Evolutionary conservation across 495 filamentous ascomycete genomes (phyloP).

Genomic region (Bryoglossum gracile): DNA sequence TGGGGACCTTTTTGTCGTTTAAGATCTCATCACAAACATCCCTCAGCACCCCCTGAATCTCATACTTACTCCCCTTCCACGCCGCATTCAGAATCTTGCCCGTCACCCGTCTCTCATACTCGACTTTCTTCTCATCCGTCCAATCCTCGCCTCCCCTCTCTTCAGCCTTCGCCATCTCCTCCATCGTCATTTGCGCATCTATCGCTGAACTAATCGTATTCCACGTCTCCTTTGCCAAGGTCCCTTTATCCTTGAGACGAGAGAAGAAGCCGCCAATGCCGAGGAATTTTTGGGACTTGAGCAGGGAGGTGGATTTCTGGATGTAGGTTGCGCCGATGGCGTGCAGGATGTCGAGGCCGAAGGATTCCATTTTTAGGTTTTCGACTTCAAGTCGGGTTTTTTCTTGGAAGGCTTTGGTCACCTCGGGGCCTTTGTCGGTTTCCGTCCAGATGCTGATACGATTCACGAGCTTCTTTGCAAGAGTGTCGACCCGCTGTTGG

Average conservation of each 20-base stretch:
- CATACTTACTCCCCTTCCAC: constrained; percentile 94
- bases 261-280: constrained; percentile 93
- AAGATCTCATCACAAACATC: constrained; percentile 70
- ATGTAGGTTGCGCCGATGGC: constrained; percentile 87
- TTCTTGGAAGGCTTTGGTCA: constrained; percentile 82
- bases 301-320: constrained; percentile 74
- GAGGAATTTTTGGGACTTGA: constrained; percentile 94
- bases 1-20: constrained; percentile 71
- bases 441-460: constrained; percentile 95
- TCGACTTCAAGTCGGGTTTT: constrained; percentile 95
- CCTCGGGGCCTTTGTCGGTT: constrained; percentile 80
- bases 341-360: constrained; percentile 94
- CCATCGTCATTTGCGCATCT: constrained; percentile 95
- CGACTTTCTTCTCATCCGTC: constrained; percentile 97
- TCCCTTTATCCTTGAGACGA: constrained; percentile 92
- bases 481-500: constrained; percentile 81
- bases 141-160: constrained; percentile 94
- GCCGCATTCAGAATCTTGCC: constrained; percentile 98
- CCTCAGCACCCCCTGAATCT: constrained; percentile 92
- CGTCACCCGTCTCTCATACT: constrained; percentile 90
- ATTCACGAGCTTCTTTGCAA: constrained; percentile 79
- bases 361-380: constrained; percentile 98
- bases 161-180: constrained; percentile 96
- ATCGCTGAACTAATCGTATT: constrained; percentile 96
- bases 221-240: constrained; percentile 96